A percentile compares a stretch with the other conserved stretches of the same genome.
phyloP scores from a whole-genome alignment of 2,329 filamentous ascomycete genomes.

The Phoma sp. region DNA sequence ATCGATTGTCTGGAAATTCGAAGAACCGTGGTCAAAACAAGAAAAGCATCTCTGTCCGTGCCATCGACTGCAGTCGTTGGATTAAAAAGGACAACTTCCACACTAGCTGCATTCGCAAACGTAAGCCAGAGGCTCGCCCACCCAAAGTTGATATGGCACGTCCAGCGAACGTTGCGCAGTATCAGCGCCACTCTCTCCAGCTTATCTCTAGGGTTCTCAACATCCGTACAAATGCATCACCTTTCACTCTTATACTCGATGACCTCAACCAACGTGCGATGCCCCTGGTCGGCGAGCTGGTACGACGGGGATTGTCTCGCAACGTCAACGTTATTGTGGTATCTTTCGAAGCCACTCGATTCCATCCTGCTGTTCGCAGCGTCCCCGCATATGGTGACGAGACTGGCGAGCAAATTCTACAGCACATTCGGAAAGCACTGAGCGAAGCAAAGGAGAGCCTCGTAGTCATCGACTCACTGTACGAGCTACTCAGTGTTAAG shows the following conservation, averaged over 20 bases:
- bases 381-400: constrained; percentile 69
- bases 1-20: background rate
- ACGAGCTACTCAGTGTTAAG: constrained; percentile 60
- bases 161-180: constrained; percentile 57
- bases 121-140: constrained; percentile 15
- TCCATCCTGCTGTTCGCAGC: constrained; percentile 69
- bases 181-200: constrained; percentile 82
- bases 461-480: constrained; percentile 80
- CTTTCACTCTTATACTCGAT: constrained; percentile 86
- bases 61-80: constrained; percentile 17
- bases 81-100: constrained; percentile 27
- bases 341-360: constrained; percentile 75
- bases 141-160: constrained; percentile 27
- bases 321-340: constrained; percentile 75
- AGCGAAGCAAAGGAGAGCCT: constrained; percentile 53
- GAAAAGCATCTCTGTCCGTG: background rate
- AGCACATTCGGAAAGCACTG: constrained; percentile 28
- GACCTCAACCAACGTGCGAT: constrained; percentile 80
- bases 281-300: constrained; percentile 75
- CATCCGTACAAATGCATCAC: constrained; percentile 78
- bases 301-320: constrained; percentile 64
- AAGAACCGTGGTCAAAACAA: background rate
- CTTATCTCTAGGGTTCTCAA: constrained; percentile 83
- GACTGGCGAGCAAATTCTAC: constrained; percentile 59
- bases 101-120: constrained; percentile 19